Base-by-base conservation (phyloP, 495 filamentous ascomycete genomes). In the Neurospora sp. region DNA sequence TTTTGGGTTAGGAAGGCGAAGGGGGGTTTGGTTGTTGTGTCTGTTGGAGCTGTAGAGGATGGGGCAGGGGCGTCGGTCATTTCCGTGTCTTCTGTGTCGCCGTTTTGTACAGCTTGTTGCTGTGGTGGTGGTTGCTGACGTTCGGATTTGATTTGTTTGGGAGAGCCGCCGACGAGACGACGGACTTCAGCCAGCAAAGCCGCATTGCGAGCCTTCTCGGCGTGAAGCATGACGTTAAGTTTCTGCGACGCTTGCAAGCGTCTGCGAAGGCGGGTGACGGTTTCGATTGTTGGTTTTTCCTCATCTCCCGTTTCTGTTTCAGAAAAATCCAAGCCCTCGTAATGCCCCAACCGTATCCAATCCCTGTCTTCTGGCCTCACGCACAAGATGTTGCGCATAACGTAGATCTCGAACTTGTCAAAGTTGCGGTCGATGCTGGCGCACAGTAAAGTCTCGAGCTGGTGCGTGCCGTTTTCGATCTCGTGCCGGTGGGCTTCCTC, bases 321-420 rank as follows among this genome's bases (percentile, higher is more conserved):
- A 9, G 38, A 41, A 65, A 82, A 80, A 45, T 81, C 81, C 65
- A 85, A 76, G 27, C 86, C 78, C 83, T 94, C 90, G 82, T 99
- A 97, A 86, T 98, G 94, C 68, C 87, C 88, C 71, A 99, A 83
- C 70, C 89, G 85, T 72, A 98, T 89, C 90, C 91, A 97, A 44
- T 85, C 82, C 76, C 89, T 87, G 70, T 97, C 80, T 44, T 92
- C 92, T 1, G 89, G 89, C 37, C 77, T 72, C 40, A 98, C 89
- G 10, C 88, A 90, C 75, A 99, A 83, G 73, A 97, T 92, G 80
- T 97, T 98, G 74, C 96, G 86, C 83, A 99, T 83, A 37, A 91
- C 89, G 80, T 93, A 97, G 39, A 98, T 91, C 77, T 99, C 96
- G 80, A 98, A 97, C 71, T 95, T 93, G 81, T 99, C 98, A 74